A percentile compares a stretch with the other conserved stretches of the same genome.
phyloP scores from a whole-genome alignment of 306 rosid genomes.

The Hippophae tibetana region DNA sequence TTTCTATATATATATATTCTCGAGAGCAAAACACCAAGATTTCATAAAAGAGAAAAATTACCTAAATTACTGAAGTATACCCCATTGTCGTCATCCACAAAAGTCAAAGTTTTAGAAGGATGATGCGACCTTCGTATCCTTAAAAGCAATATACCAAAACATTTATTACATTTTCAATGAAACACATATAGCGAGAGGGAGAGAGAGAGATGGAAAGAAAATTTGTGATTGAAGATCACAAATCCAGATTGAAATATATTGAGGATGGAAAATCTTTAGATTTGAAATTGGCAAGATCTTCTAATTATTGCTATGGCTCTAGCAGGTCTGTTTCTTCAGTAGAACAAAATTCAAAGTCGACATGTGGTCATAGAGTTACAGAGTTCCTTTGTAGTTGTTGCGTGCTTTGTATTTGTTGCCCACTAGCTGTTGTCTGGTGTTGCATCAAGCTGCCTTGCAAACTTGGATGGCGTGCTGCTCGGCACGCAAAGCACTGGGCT shows the following conservation, averaged over 20 bases:
- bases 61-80: too few relatives aligned
- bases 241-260: neutral
- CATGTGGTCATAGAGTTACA: slow-evolving; percentile 16
- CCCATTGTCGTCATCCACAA: too few relatives aligned
- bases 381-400: slow-evolving; percentile 46
- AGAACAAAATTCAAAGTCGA: slow-evolving; percentile 13
- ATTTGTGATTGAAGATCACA: slow-evolving; percentile 18
- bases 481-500: slow-evolving; percentile 25
- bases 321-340: slow-evolving; percentile 2
- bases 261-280: neutral
- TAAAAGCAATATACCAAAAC: too few relatives aligned
- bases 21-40: too few relatives aligned
- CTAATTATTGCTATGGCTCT: slow-evolving; percentile 10
- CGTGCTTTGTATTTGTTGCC: slow-evolving; percentile 43
- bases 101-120: too few relatives aligned
- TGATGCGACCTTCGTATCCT: too few relatives aligned
- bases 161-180: too few relatives aligned
- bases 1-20: too few relatives aligned
- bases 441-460: slow-evolving; percentile 49
- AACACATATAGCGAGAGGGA: too few relatives aligned
- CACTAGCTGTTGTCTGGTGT: slow-evolving; percentile 34
- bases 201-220: slow-evolving; percentile 24
- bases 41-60: too few relatives aligned
- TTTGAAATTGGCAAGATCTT: slow-evolving; percentile 2
- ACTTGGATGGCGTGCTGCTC: slow-evolving; percentile 26